Base-by-base conservation (phyloP, 2,329 filamentous ascomycete species). In the Fusarium humuli region DNA sequence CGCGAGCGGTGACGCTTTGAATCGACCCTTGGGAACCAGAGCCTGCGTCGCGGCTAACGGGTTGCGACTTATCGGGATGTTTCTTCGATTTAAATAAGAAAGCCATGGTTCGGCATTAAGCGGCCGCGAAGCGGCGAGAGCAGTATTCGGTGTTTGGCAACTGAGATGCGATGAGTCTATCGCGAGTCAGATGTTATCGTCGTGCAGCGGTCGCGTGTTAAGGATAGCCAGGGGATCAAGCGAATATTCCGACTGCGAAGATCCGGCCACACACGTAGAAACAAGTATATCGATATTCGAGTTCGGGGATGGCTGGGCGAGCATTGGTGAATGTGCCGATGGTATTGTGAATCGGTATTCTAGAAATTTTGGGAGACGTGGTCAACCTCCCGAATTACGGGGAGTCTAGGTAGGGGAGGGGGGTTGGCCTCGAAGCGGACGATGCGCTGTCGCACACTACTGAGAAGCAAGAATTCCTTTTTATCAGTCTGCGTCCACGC, bases 41-140 rank as follows among this genome's bases (percentile, higher is more conserved):
- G 55, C 81, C 82, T 55, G 84, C 86, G 76, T 89, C 87, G 77
- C 87, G 86, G 77, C 83, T 86, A 56, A 84, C 81, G 71, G 87
- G 78, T 53, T 67, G 64, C 61, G 82, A 83, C 77, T 89, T 87
- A 75, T 91, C 89, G 79, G 91, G 90, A 77, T 88, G 87, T 81
- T 93, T 94, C 82, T 94, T 94, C 60, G 90, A 92, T 80, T 93
- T 93, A 84, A 94, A 94, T 67, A 94, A 86, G 81, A 94, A 94
- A 72, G 92, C 90, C 92, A 94, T 94, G 81, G 80, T 85, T 80
- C 77, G 75, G 81, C 77, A 79, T 75, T 53, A 63, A 76, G 77
- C 76, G 59, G 70, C 79, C 79, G 80, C 79, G 78, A 75, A 75
- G 77, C 77, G 79, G 79, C 74, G 77, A 75, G 65, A 57, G 62